These are phyloP conservation scores for Carex pumila DNA, from an alignment of 176 grass and related monocot species.

Conservation along the genomic window DNA sequence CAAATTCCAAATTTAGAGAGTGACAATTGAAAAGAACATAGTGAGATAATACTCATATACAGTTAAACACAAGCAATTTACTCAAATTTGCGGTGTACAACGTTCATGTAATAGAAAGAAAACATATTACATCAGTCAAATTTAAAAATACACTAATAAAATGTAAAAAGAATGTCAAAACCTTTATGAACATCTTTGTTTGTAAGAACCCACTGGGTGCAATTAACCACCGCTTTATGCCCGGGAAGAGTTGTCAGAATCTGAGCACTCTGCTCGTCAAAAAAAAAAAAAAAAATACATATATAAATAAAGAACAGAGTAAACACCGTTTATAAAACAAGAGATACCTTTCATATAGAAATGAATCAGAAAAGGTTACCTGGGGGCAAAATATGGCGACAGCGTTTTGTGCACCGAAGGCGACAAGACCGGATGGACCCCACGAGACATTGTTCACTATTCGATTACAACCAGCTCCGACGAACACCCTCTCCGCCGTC, in stretches of 20 bases:
- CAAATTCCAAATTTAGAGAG: conserved; percentile 16
- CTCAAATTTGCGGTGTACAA: background rate
- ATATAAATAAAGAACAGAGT: background rate
- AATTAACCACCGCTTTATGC: conserved; percentile 80
- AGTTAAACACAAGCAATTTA: background rate
- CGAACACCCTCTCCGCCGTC: conserved; percentile 43
- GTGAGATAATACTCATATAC: background rate
- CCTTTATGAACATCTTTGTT: conserved; percentile 75
- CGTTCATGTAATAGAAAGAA: background rate
- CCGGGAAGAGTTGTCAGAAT: conserved; percentile 79
- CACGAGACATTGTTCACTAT: conserved; percentile 95
- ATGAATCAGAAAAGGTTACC: conserved; percentile 20
- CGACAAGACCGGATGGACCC: conserved; percentile 70
- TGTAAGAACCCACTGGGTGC: conserved; percentile 78
- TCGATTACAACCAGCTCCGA: conserved; percentile 82
- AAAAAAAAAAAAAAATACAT: background rate
- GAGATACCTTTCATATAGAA: background rate
- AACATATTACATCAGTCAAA: background rate
- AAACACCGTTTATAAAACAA: background rate
- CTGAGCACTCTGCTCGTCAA: conserved; percentile 48
- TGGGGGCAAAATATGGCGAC: conserved; percentile 76
- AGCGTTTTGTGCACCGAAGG: conserved; percentile 90
- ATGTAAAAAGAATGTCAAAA: conserved; percentile 14
- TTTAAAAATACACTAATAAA: background rate
- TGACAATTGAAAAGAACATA: background rate